Evolutionary conservation across 306 rosid species (phyloP).

Genomic region (Carpinus fangiana): DNA sequence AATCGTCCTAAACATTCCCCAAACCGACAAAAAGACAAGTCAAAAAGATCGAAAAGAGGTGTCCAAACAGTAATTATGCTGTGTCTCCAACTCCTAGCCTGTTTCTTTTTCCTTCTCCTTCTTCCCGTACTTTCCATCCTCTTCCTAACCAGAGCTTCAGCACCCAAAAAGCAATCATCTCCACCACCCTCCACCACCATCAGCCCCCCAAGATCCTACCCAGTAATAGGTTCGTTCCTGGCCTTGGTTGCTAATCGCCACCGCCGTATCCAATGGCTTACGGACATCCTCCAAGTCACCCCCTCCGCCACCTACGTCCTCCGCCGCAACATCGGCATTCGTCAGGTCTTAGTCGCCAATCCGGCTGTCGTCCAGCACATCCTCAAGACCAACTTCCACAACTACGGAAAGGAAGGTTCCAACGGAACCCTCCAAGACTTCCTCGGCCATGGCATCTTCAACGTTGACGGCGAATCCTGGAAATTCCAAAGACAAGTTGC

Average conservation of each 20-base stretch:
- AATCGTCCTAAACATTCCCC: too few species aligned
- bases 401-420: conserved; percentile 48
- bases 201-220: conserved; percentile 54
- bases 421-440: conserved; percentile 38
- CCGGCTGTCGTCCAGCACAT: conserved; percentile 66
- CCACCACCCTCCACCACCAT: conserved; percentile 6
- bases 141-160: conserved; percentile 18
- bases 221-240: conserved; percentile 49
- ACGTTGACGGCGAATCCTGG: conserved; percentile 51
- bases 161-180: background rate
- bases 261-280: conserved; percentile 54
- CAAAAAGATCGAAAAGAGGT: too few species aligned
- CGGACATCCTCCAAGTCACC: conserved; percentile 50
- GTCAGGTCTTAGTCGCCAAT: conserved; percentile 51
- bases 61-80: background rate
- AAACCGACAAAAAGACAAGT: too few species aligned
- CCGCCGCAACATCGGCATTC: conserved; percentile 39
- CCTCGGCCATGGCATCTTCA: conserved; percentile 72
- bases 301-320: conserved; percentile 58
- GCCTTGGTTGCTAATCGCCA: conserved; percentile 34
- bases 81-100: conserved; percentile 1
- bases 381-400: conserved; percentile 59
- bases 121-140: conserved; percentile 21
- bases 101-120: background rate
- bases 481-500: conserved; percentile 66